phyloP scores from a whole-genome alignment of 176 grass and related monocot species.

The Phyllostachys edulis region DNA sequence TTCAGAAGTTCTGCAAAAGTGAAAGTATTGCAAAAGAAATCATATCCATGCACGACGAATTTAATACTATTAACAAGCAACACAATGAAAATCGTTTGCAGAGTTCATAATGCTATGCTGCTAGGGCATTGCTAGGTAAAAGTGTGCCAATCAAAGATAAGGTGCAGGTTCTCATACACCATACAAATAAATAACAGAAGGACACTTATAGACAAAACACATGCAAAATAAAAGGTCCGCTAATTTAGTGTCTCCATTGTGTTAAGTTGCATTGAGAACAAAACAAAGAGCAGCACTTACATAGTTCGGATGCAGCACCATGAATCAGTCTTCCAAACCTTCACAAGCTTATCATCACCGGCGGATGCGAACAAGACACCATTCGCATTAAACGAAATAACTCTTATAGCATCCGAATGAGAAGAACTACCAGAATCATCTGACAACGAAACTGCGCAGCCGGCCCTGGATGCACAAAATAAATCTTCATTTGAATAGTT shows the following conservation, averaged over 20 bases:
- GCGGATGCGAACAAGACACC: slow-evolving; percentile 68
- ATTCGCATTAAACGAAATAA: slow-evolving; percentile 52
- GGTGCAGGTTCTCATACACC: not conserved
- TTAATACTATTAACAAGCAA: not conserved
- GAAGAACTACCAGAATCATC: slow-evolving; percentile 45
- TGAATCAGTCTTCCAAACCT: slow-evolving; percentile 71
- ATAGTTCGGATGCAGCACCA: slow-evolving; percentile 68
- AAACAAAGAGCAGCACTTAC: slow-evolving; percentile 35
- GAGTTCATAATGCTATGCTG: not conserved
- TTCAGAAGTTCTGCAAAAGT: slow-evolving; percentile 63
- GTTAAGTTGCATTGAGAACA: not conserved
- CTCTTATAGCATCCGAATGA: slow-evolving; percentile 78
- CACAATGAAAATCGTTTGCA: not conserved
- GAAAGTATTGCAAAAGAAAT: slow-evolving; percentile 22
- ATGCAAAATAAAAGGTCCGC: not conserved
- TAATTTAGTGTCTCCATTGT: not conserved
- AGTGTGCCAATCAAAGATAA: not conserved
- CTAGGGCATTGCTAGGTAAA: not conserved
- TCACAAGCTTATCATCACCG: slow-evolving; percentile 87
- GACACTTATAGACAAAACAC: not conserved
- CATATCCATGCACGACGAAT: not conserved
- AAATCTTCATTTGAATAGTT: not conserved
- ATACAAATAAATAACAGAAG: not conserved
- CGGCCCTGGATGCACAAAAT: slow-evolving; percentile 40
- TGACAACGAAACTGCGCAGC: slow-evolving; percentile 42